Evolutionary conservation across 2,329 filamentous ascomycete species (phyloP).

Genomic region (Onygenales sp.): DNA sequence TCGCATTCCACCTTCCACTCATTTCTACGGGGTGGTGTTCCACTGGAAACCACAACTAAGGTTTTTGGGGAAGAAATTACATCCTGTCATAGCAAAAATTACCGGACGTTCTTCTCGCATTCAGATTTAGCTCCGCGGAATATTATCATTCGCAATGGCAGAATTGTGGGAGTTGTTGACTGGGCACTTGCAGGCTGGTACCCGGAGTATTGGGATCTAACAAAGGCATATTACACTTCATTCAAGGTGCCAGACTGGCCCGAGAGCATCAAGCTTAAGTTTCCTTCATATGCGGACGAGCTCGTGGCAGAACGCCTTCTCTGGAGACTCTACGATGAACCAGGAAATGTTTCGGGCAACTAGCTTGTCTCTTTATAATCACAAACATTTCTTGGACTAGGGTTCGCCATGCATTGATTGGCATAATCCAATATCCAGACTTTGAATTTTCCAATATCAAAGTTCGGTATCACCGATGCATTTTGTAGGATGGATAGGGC

Average conservation of each 20-base stretch:
- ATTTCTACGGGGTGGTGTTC: constrained; percentile 10
- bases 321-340: constrained; percentile 10
- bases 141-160: constrained; percentile 14
- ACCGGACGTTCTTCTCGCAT: constrained; percentile 14
- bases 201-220: constrained; percentile 16
- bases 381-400: constrained; percentile 5
- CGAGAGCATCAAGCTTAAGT: constrained; percentile 6
- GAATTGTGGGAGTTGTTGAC: constrained; percentile 16
- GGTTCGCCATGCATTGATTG: constrained; percentile 4
- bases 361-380: constrained; percentile 6
- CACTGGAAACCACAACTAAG: constrained; percentile 8
- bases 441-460: constrained; percentile 7
- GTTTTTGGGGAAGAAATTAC: constrained; percentile 9
- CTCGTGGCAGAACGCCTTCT: constrained; percentile 9
- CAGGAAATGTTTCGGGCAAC: constrained; percentile 7
- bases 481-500: constrained; percentile 5
- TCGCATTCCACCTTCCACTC: constrained; percentile 10
- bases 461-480: constrained; percentile 4
- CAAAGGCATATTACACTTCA: constrained; percentile 11
- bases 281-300: constrained; percentile 11
- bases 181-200: constrained; percentile 18
- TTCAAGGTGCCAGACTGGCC: constrained; percentile 9
- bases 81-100: constrained; percentile 8
- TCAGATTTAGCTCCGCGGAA: constrained; percentile 17
- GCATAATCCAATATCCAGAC: constrained; percentile 7